These are phyloP conservation scores for Spathaspora gorwiae DNA, from an alignment of 805 yeast species.

Conservation along the genomic window DNA sequence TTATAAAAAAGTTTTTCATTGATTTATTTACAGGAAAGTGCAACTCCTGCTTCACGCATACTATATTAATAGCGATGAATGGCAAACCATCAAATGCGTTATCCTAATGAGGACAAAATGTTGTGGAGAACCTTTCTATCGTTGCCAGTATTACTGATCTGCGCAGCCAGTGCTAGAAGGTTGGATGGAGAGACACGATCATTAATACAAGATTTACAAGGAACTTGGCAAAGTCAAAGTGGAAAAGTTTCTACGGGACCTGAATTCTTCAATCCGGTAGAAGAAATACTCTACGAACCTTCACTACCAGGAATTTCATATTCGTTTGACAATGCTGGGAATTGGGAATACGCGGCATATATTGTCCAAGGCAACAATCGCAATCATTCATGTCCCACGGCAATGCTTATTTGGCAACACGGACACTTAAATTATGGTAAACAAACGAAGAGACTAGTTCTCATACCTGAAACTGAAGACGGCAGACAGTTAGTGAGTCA, in stretches of 20 bases:
- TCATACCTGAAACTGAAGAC: constrained; percentile 14
- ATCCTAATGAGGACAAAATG: neutral
- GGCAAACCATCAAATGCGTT: too few species aligned
- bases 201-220: constrained; percentile 5
- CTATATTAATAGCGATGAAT: too few species aligned
- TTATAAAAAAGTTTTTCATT: too few species aligned
- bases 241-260: constrained; percentile 16
- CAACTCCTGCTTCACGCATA: too few species aligned
- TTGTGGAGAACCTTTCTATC: too few species aligned
- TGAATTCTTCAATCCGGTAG: constrained; percentile 13
- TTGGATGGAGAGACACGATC: neutral
- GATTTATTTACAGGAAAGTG: too few species aligned
- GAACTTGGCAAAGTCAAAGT: constrained; percentile 20
- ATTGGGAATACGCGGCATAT: constrained; percentile 19
- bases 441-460: constrained; percentile 8
- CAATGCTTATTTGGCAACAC: constrained; percentile 18
- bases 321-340: constrained; percentile 16
- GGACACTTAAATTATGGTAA: constrained; percentile 11
- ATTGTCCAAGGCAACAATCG: constrained; percentile 13
- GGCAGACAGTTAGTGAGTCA: constrained; percentile 18
- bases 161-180: neutral
- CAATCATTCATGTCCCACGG: constrained; percentile 16
- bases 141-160: neutral
- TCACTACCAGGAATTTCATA: constrained; percentile 17
- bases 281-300: constrained; percentile 16